phyloP scores from a whole-genome alignment of 345 rosid genomes.

The Acer negundo region DNA sequence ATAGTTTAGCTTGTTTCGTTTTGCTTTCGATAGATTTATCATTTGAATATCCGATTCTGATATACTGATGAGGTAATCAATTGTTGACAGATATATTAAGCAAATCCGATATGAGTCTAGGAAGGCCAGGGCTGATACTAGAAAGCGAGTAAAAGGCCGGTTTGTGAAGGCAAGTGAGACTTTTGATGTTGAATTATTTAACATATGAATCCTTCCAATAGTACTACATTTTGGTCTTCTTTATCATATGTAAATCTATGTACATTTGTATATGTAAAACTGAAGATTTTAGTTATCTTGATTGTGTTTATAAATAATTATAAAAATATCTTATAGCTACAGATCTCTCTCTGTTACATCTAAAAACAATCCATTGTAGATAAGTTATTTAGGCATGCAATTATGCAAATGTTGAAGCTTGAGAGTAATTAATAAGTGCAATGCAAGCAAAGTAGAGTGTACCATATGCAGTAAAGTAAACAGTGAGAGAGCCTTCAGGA shows the following conservation, averaged over 20 bases:
- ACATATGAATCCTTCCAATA: background rate
- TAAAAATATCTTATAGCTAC: no score
- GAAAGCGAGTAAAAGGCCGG: constrained; percentile 43
- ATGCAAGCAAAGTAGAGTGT: background rate
- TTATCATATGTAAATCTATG: no score
- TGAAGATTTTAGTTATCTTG: no score
- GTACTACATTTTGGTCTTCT: no score
- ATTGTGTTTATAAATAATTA: no score
- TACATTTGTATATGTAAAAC: no score
- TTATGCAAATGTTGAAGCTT: background rate
- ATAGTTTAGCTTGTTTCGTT: background rate
- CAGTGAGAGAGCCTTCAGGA: no score
- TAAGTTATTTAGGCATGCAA: no score
- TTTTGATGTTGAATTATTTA: constrained; percentile 8
- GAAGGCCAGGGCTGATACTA: constrained; percentile 42
- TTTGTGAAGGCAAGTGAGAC: constrained; percentile 23
- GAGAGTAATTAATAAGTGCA: background rate
- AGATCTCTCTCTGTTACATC: no score
- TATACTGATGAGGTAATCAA: background rate
- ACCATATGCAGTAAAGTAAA: background rate
- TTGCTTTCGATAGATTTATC: background rate
- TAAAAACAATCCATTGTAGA: no score
- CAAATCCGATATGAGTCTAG: constrained; percentile 41
- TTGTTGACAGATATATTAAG: constrained; percentile 32
- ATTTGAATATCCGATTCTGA: background rate